Conservation (phyloP, 2,329 filamentous ascomycete species). For the Fusarium fujikuroi region DNA sequence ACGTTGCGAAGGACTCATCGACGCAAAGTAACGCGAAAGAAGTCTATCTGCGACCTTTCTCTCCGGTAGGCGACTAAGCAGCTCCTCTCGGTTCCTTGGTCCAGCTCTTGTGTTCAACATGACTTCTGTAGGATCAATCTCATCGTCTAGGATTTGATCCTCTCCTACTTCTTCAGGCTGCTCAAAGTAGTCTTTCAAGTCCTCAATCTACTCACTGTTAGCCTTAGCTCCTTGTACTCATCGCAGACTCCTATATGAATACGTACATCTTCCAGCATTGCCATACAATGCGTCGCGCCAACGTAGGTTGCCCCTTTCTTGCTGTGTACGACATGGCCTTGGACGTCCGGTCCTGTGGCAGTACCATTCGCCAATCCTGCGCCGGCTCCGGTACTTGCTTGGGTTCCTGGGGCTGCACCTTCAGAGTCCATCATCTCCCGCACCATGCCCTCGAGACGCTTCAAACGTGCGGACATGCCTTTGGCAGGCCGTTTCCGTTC, state of each 20-base stretch:
- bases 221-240: not conserved
- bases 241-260: not conserved
- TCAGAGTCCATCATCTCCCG: conserved; percentile 63
- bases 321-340: conserved; percentile 57
- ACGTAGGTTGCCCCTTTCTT: conserved; percentile 61
- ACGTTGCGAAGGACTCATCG: conserved; percentile 64
- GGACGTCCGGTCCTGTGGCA: conserved; percentile 38
- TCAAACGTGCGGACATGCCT: conserved; percentile 65
- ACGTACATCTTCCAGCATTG: conserved; percentile 68
- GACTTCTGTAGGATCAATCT: conserved; percentile 54
- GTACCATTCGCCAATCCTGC: conserved; percentile 14
- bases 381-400: not conserved
- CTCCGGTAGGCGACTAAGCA: conserved; percentile 61
- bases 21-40: conserved; percentile 64
- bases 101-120: conserved; percentile 54
- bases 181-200: conserved; percentile 68
- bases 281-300: conserved; percentile 69
- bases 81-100: conserved; percentile 56
- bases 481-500: conserved; percentile 54
- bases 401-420: conserved; percentile 11
- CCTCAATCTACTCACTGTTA: conserved; percentile 60
- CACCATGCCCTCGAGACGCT: conserved; percentile 68
- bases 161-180: conserved; percentile 54
- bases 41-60: conserved; percentile 60
- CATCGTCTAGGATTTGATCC: conserved; percentile 47